Evolutionary conservation across 345 rosid species (phyloP).

Genomic region (Pelargonium nanum): DNA sequence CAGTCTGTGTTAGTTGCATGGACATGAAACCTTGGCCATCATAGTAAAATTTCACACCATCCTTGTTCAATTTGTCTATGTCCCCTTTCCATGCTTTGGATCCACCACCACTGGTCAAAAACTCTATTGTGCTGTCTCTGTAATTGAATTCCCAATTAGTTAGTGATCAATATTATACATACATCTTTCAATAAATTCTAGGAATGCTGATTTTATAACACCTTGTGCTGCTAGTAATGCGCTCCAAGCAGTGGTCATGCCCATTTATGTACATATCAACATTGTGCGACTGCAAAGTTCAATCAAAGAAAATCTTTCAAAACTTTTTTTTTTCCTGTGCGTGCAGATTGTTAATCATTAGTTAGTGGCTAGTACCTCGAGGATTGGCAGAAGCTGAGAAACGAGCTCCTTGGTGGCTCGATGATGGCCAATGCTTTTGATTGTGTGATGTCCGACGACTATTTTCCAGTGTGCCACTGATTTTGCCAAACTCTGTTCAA

Average conservation of each 20-base stretch:
- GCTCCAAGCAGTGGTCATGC: conserved; percentile 82
- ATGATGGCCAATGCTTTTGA: conserved; percentile 61
- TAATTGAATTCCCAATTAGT: neutral
- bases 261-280: conserved; percentile 73
- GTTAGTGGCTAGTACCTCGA: conserved; percentile 27
- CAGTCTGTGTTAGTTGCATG: conserved; percentile 25
- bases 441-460: conserved; percentile 77
- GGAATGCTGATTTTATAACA: conserved; percentile 3
- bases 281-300: conserved; percentile 29
- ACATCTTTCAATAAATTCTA: neutral
- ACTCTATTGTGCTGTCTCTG: conserved; percentile 35
- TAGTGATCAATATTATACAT: neutral
- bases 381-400: conserved; percentile 44
- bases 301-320: neutral
- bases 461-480: conserved; percentile 56
- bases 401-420: conserved; percentile 47
- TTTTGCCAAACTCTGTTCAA: conserved; percentile 28
- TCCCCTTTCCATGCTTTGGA: conserved; percentile 78
- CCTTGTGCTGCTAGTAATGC: conserved; percentile 52
- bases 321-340: too few species aligned
- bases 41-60: conserved; percentile 48
- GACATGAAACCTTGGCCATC: conserved; percentile 85
- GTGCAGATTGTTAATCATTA: too few species aligned
- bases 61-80: conserved; percentile 29
- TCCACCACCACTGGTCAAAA: conserved; percentile 70